These are phyloP conservation scores for Diospyros kaki DNA, from an alignment of 148 eudicot genomes.

Conservation along the genomic window DNA sequence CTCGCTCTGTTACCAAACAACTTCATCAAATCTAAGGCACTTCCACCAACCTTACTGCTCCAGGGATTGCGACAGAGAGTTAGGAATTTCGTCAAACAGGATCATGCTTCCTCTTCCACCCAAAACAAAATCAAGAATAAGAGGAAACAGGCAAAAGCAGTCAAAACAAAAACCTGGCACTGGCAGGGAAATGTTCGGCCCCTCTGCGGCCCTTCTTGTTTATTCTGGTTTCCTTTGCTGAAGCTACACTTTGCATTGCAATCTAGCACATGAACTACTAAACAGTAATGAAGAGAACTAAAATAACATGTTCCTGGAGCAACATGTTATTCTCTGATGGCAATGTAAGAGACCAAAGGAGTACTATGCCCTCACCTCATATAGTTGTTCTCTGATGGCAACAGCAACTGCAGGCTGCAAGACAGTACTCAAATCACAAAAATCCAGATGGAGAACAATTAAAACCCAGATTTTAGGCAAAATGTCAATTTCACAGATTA, in stretches of 20 bases:
- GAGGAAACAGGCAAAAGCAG: background rate
- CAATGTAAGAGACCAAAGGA: background rate
- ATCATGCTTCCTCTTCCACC: background rate
- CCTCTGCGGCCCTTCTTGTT: constrained; percentile 83
- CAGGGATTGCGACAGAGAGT: constrained; percentile 5
- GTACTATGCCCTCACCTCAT: constrained; percentile 56
- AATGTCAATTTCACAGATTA: no score
- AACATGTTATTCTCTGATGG: no score
- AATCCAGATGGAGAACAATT: background rate
- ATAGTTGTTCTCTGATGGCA: constrained; percentile 94
- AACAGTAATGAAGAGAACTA: background rate
- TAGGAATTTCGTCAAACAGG: background rate
- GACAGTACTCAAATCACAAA: background rate
- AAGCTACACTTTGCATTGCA: constrained; percentile 81
- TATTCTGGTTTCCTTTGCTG: constrained; percentile 70
- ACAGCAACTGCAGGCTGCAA: constrained; percentile 95
- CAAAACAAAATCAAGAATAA: background rate
- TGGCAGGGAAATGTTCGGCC: constrained; percentile 51
- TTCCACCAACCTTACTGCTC: constrained; percentile 73
- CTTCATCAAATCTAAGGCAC: constrained; percentile 79
- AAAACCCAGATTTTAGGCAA: no score
- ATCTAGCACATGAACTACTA: constrained; percentile 40
- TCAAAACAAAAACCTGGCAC: constrained; percentile 48
- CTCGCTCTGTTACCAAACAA: constrained; percentile 84
- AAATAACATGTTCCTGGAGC: background rate